These are phyloP conservation scores for Ilex paraguariensis DNA, from an alignment of 305 asterid genomes.

Conservation along the genomic window DNA sequence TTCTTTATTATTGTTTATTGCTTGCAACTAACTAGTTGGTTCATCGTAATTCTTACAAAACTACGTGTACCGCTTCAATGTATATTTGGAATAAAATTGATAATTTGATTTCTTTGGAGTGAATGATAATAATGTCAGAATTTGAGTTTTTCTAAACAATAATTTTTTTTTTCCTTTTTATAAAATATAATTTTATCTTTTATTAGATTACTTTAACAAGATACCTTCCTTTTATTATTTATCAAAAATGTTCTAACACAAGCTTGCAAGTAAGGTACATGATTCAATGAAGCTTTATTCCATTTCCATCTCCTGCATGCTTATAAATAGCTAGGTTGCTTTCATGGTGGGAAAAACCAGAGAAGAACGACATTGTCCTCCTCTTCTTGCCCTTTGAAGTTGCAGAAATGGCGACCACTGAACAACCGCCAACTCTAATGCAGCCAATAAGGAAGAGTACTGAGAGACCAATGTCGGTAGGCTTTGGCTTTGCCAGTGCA, in stretches of 20 bases:
- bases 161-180: no score
- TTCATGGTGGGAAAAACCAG: conserved; percentile 8
- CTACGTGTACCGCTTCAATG: no score
- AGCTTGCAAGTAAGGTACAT: conserved; percentile 75
- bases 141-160: no score
- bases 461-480: conserved; percentile 30
- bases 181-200: no score
- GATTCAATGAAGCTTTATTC: conserved; percentile 33
- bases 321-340: conserved; percentile 40
- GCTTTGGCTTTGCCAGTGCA: conserved; percentile 35
- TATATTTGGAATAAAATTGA: neutral
- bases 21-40: no score
- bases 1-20: no score
- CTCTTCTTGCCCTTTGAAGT: neutral
- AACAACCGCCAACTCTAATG: conserved; percentile 16
- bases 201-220: conserved; percentile 21
- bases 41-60: no score
- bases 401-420: conserved; percentile 1
- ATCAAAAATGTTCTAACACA: conserved; percentile 23
- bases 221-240: no score
- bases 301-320: conserved; percentile 6
- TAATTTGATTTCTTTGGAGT: no score
- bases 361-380: neutral
- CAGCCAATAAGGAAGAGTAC: conserved; percentile 28
- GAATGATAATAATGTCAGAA: no score